phyloP scores from a whole-genome alignment of 2,329 filamentous ascomycete genomes.

The Apiospora hydei region DNA sequence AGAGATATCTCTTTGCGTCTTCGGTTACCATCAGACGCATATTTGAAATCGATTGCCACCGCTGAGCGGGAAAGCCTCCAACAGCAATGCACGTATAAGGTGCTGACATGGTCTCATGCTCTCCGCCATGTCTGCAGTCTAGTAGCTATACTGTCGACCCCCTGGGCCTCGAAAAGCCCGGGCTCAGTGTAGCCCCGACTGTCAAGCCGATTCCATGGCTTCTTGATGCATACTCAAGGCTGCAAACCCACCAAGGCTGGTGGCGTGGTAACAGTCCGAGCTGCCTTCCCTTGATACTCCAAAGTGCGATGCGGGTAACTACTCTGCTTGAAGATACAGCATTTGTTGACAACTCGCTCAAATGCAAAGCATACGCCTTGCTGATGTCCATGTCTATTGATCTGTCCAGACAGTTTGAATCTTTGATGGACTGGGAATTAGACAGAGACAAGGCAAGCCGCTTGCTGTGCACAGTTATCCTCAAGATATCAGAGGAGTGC shows the following conservation, averaged over 20 bases:
- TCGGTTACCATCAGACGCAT: slow-evolving; percentile 49
- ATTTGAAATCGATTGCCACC: slow-evolving; percentile 39
- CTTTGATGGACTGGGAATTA: slow-evolving; percentile 39
- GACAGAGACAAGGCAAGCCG: slow-evolving; percentile 40
- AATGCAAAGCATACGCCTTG: slow-evolving; percentile 47
- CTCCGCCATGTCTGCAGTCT: slow-evolving; percentile 55
- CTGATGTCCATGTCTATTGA: slow-evolving; percentile 53
- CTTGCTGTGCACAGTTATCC: slow-evolving; percentile 48
- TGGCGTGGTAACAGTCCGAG: slow-evolving; percentile 43
- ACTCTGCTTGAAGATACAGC: slow-evolving; percentile 23
- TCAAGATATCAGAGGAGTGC: slow-evolving; percentile 48
- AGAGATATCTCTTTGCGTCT: slow-evolving; percentile 30
- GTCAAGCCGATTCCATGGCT: slow-evolving; percentile 55
- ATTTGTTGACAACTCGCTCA: slow-evolving; percentile 33
- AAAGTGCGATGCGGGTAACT: slow-evolving; percentile 46
- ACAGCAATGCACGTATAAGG: slow-evolving; percentile 49
- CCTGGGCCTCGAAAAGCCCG: slow-evolving; percentile 46
- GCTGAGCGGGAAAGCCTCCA: slow-evolving; percentile 31
- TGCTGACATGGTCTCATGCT: slow-evolving; percentile 51
- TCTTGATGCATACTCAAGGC: slow-evolving; percentile 54
- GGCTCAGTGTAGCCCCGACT: slow-evolving; percentile 33
- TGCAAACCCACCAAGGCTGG: slow-evolving; percentile 49
- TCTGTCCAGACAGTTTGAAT: slow-evolving; percentile 43
- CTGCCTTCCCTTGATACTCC: slow-evolving; percentile 46
- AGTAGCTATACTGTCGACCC: slow-evolving; percentile 50